Evolutionary conservation across 768 basidiomycete species (phyloP).

Genomic region (Mycena alexandri): DNA sequence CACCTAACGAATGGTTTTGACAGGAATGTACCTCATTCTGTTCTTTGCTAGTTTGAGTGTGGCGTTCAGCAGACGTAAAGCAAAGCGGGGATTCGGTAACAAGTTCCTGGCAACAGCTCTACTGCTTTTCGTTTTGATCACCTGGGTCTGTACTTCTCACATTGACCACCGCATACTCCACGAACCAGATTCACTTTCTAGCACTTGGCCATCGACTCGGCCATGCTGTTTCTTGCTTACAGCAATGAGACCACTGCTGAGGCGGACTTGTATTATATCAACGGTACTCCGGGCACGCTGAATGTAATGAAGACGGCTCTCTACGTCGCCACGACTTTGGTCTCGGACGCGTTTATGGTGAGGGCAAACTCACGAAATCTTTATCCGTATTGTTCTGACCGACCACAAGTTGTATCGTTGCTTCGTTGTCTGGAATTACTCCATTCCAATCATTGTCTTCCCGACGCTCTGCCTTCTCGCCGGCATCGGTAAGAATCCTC

Average conservation of each 20-base stretch:
- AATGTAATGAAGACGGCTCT: neutral
- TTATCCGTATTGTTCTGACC: neutral
- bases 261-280: neutral
- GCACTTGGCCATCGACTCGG: neutral
- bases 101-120: neutral
- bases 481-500: neutral
- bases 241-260: neutral
- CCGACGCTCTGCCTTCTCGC: neutral
- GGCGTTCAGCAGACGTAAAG: neutral
- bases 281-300: neutral
- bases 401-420: neutral
- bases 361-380: neutral
- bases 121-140: neutral
- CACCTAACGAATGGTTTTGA: neutral
- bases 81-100: neutral
- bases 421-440: slow-evolving; percentile 1
- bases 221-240: neutral
- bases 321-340: neutral
- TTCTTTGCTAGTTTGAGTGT: slow-evolving; percentile 1
- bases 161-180: neutral
- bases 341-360: slow-evolving; percentile 5
- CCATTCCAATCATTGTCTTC: neutral
- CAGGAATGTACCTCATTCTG: slow-evolving; percentile 7
- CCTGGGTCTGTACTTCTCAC: neutral
- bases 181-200: neutral